These are phyloP conservation scores for Solanum neorickii DNA, from an alignment of 257 asterid genomes.

Conservation along the genomic window DNA sequence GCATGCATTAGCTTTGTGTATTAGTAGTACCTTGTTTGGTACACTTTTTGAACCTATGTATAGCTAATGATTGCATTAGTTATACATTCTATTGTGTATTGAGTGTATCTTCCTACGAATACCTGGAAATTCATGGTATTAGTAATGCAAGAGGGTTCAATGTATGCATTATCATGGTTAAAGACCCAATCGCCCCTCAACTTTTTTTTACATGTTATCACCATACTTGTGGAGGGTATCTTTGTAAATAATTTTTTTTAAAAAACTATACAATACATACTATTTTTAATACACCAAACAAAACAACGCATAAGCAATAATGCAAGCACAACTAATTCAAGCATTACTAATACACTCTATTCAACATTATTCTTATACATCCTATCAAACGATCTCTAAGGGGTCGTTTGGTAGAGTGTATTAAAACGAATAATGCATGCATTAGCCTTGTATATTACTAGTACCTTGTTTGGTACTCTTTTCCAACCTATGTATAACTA, in stretches of 20 bases:
- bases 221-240: background rate
- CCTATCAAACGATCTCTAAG: background rate
- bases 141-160: background rate
- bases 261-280: background rate
- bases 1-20: background rate
- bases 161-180: background rate
- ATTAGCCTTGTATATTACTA: background rate
- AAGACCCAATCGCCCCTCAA: background rate
- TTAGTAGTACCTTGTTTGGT: background rate
- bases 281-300: background rate
- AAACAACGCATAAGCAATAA: background rate
- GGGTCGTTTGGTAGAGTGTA: background rate
- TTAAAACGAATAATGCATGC: background rate
- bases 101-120: background rate
- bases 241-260: background rate
- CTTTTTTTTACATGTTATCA: background rate
- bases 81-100: background rate
- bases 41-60: background rate
- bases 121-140: background rate
- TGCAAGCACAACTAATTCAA: background rate
- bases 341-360: background rate
- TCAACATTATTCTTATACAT: background rate
- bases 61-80: background rate
- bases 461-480: background rate
- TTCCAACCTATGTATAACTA: too few species aligned